Evolutionary conservation across 2,329 filamentous ascomycete species (phyloP).

Genomic region (Gnomoniopsis sp.): DNA sequence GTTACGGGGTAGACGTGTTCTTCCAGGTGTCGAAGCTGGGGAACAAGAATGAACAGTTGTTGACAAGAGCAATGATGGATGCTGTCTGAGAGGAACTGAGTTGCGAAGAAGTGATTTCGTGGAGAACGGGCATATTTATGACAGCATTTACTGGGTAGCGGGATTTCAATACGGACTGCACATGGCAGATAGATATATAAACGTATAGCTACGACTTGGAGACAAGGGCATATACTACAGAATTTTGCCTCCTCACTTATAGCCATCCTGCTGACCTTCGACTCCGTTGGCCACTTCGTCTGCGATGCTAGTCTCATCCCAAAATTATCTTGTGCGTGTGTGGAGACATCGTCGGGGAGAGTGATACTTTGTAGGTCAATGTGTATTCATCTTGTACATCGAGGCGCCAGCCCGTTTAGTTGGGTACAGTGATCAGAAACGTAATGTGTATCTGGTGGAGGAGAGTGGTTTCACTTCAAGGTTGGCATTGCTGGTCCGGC

Average conservation of each 20-base stretch:
- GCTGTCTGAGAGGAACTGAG: constrained; percentile 50
- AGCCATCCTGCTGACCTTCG: not conserved
- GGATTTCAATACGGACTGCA: not conserved
- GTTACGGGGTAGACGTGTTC: constrained; percentile 94
- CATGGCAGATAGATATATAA: not conserved
- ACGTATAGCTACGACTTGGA: not conserved
- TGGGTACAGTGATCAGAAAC: too few relatives aligned
- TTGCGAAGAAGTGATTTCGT: not conserved
- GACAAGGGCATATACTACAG: not conserved
- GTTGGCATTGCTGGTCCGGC: too few relatives aligned
- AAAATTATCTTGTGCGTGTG: too few relatives aligned
- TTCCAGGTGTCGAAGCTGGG: constrained; percentile 93
- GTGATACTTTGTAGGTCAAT: too few relatives aligned
- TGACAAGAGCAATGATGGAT: constrained; percentile 72
- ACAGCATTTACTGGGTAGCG: constrained; percentile 10
- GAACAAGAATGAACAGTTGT: constrained; percentile 96
- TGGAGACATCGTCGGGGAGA: too few relatives aligned
- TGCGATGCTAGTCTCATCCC: too few relatives aligned
- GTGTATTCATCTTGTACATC: too few relatives aligned
- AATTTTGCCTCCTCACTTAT: not conserved
- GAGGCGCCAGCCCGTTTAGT: too few relatives aligned
- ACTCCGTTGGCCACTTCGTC: not conserved
- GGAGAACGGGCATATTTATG: not conserved
- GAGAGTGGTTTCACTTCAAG: too few relatives aligned
- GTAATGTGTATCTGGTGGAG: too few relatives aligned